Base-by-base conservation (phyloP, 1,139 yeast species). In the Blastobotrys serpentis region DNA sequence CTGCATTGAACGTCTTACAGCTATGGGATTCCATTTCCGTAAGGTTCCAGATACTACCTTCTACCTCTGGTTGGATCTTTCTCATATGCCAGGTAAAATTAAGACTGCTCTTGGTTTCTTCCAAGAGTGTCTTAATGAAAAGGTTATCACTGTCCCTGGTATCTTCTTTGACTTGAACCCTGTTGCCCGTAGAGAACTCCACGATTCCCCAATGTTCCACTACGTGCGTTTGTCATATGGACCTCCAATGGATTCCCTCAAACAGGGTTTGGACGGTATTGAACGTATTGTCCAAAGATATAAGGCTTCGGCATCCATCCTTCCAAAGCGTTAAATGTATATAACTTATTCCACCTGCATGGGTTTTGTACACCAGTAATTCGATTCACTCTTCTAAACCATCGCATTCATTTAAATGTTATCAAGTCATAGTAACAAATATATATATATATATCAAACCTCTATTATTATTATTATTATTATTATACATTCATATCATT, bases 141-240 rank as follows among this genome's bases (percentile, higher is more conserved):
- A 74, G 58, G 83, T 79, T 13, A 81, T 81, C 61, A 77, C 78
- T 38, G 86, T 81, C 14, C 86, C 86, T 1, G 86, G 86, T 2
- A 79, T 81, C 56, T 81, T 81, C 71, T 81, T 81, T 61, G 80
- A 81, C 61, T 73, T 81, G 56, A 81, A 81, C 57, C 86, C 86
- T 10, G 76, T 79, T 56, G 81, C 82, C 58, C 76, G 82, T 65
- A 73, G 83, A 47, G 76, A 77, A 48, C 67, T 81, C 51, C 81
- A 76, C 55, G 86, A 81, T 56, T 81, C 79, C 21, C 81, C 79
- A 45, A 79, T 83, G 84, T 81, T 78, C 60, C 78, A 80, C 54
- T 81, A 73, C 57, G 83, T 81, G 8, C 70, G 86, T 60, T 68
- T 81, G 49, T 78, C 84, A 55, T 81, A 81, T 58, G 86, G 86